Base-by-base conservation (phyloP, 2,329 filamentous ascomycete genomes). In the Microdochium bolleyi region DNA sequence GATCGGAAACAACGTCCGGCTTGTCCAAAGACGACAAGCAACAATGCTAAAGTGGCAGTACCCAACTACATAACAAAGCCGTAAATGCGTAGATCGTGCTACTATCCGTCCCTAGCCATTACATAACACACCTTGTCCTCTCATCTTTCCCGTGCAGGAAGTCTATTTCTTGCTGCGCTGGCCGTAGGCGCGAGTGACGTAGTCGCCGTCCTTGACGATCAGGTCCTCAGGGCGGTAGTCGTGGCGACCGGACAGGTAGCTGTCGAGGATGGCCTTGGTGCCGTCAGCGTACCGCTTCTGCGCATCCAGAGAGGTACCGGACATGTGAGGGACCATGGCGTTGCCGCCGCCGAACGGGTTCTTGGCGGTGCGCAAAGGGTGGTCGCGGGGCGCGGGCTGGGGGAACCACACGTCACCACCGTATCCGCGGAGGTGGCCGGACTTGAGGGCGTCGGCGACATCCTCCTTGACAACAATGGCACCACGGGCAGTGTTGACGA, bases 391-490 rank as follows among this genome's bases (percentile, higher is more conserved):
- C 22, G 94, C 94, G 63, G 94, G 94, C 81, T 99, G 94, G 58
- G 92, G 92, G 89, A 91, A 95, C 92, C 92, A 97, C 65, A 94
- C 88, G 62, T 94, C 89, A 66, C 89, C 89, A 59, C 83, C 89
- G 77, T 95, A 95, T 61, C 89, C 89, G 66, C 88, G 86, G 67
- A 95, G 88, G 73, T 97, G 92, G 65, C 94, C 94, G 32, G 80
- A 83, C 80, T 92, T 90, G 70, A 99, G 83, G 50, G 94, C 94
- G 25, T 87, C 92, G 58, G 94, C 94, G 53, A 99, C 94, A 63
- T 97, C 94, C 77, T 97, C 92, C 84, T 97, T 97, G 77, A 97
- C 92, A 64, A 99, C 92, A 69, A 99, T 99, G 73, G 94, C 94
- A 66, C 94, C 94, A 72, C 94, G 94, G 63, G 94, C 94, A 32